These are phyloP conservation scores for Leccinum proliferum DNA, from an alignment of 1,284 basidiomycete species.

Conservation along the genomic window DNA sequence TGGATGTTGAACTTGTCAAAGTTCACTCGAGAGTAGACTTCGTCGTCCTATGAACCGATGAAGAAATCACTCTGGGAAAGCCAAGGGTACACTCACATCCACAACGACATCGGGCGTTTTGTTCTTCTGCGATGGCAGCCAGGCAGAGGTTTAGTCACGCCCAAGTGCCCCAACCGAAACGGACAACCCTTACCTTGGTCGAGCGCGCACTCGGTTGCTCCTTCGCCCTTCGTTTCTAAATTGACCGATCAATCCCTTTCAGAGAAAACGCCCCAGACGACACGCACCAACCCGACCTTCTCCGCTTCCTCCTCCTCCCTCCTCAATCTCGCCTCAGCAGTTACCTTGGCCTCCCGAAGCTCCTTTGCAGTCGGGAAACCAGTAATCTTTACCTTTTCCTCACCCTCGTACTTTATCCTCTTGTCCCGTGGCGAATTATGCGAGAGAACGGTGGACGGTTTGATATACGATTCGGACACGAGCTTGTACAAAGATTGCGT, in stretches of 20 bases:
- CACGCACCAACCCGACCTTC: constrained; percentile 62
- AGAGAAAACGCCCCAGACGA: neutral
- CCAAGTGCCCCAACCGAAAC: neutral
- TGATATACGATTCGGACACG: constrained; percentile 60
- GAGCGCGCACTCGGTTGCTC: constrained; percentile 42
- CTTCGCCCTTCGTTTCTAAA: constrained; percentile 57
- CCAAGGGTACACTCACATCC: constrained; percentile 45
- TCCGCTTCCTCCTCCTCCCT: constrained; percentile 70
- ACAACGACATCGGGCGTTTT: constrained; percentile 52
- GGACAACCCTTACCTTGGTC: constrained; percentile 41
- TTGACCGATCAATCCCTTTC: constrained; percentile 9
- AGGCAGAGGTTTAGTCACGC: constrained; percentile 4
- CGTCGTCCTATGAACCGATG: constrained; percentile 46
- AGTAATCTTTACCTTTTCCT: constrained; percentile 65
- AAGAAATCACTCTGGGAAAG: constrained; percentile 2
- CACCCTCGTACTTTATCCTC: constrained; percentile 65
- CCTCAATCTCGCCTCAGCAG: constrained; percentile 54
- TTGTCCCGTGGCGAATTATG: constrained; percentile 75
- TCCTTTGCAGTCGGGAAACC: constrained; percentile 76
- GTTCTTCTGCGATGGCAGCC: constrained; percentile 39
- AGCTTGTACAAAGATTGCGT: constrained; percentile 59
- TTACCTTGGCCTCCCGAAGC: constrained; percentile 61
- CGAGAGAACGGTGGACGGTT: constrained; percentile 65
- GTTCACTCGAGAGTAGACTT: constrained; percentile 79
- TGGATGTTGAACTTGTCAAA: constrained; percentile 86